Evolutionary conservation across 129 eudicot species (phyloP), one percentile per base, ranked within the genome.

Genomic region (Artemisia annua): DNA sequence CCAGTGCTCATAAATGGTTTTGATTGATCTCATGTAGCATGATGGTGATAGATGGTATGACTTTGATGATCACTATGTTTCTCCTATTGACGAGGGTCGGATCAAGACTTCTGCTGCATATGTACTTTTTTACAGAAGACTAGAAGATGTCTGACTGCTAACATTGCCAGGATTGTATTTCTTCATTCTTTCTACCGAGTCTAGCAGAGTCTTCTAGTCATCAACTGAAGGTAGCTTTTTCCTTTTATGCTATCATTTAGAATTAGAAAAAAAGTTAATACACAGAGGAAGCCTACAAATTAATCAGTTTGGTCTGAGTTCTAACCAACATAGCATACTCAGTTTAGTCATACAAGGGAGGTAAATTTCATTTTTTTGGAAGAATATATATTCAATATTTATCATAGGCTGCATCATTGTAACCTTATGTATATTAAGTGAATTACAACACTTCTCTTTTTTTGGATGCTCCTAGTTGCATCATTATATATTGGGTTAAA

Each of bases 61-160:
- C 87, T 91, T 91, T 50, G 97, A 91, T 24, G 97, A 91, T 75
- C 81, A 88, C 82, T 81, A 81, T 77, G 97, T 91, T 44, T 91
- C 84, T 63, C 89, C 87, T 9, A 88, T 91, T 19, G 82, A 80
- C 2, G 96, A 88, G 82, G 93, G 90, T 73, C 85, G 82, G 86
- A 91, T 91, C 67, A 91, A 88, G 83, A 86, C 97, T 60, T 83
- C 91, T 3, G 97, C 97, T 26, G 97, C 97, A 48, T 91, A 91
- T 79, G 91, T 91, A 53, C 91, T 91, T 22, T 91, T 91, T 70
- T 91, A 88, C 68, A 85, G 96, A 88, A 88, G 93, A 85, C 76
- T 88, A 68, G 86, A 83, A 75, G 95, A 84, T 11, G 75, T 52
- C 65, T 78, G 67, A 66, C 44, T 15, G 63, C 30, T 66, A 66